These are phyloP conservation scores for Penstemon davidsonii DNA, from an alignment of 257 asterid species.

Conservation along the genomic window DNA sequence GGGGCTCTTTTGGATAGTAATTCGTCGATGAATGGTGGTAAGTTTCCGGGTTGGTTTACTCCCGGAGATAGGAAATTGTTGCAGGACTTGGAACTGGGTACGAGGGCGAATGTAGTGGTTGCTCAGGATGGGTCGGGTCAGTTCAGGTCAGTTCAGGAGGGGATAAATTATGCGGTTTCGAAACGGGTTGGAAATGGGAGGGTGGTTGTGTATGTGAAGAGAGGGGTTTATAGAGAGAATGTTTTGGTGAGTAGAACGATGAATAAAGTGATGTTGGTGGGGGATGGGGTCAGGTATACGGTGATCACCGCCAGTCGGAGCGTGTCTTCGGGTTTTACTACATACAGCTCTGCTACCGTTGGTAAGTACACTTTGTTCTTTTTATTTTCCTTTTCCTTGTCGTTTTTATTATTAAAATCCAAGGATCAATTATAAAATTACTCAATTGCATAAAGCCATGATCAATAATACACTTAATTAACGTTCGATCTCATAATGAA, in stretches of 20 bases:
- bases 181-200: conserved; percentile 58
- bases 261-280: conserved; percentile 76
- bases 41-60: conserved; percentile 63
- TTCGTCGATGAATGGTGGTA: conserved; percentile 1
- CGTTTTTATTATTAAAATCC: too few species aligned
- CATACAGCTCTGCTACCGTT: conserved; percentile 82
- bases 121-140: conserved; percentile 66
- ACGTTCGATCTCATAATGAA: too few species aligned
- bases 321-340: conserved; percentile 69
- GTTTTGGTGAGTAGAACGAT: conserved; percentile 51
- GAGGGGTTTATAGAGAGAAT: conserved; percentile 76
- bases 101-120: conserved; percentile 56
- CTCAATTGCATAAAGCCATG: too few species aligned
- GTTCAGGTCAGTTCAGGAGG: conserved; percentile 72
- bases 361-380: conserved; percentile 43
- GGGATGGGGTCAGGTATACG: conserved; percentile 71
- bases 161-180: conserved; percentile 59
- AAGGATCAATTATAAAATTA: too few species aligned
- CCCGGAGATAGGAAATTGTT: conserved; percentile 48
- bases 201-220: conserved; percentile 66
- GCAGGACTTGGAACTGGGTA: conserved; percentile 42
- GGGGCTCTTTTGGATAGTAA: conserved; percentile 39
- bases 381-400: too few species aligned
- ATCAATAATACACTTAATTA: too few species aligned
- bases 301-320: conserved; percentile 81